phyloP scores from a whole-genome alignment of 2,329 filamentous ascomycete species.

The Cladorrhinum sp. region DNA sequence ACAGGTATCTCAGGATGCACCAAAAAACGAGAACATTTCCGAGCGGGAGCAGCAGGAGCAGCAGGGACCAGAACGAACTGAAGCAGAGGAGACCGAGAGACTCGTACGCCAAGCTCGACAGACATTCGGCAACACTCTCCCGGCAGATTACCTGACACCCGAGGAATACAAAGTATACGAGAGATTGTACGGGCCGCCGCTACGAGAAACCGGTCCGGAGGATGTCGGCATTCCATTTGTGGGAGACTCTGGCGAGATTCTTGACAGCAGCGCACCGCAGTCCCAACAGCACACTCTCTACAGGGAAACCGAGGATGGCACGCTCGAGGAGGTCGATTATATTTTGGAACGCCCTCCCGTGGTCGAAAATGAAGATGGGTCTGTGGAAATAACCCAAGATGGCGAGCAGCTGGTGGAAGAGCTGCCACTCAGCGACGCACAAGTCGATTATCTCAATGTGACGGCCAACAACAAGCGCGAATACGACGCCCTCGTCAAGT shows the following conservation, averaged over 20 bases:
- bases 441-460: conserved; percentile 44
- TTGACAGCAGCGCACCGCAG: conserved; percentile 14
- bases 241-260: conserved; percentile 25
- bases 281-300: conserved; percentile 48
- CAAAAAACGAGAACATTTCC: background rate
- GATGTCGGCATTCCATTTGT: conserved; percentile 51
- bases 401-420: conserved; percentile 6
- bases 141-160: conserved; percentile 64
- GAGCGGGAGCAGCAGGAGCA: background rate
- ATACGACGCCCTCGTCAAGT: conserved; percentile 52
- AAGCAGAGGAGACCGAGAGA: conserved; percentile 49
- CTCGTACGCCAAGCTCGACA: conserved; percentile 70
- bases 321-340: conserved; percentile 61
- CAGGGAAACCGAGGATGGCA: conserved; percentile 53
- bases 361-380: conserved; percentile 8
- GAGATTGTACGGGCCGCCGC: conserved; percentile 74
- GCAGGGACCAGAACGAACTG: background rate
- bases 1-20: conserved; percentile 15
- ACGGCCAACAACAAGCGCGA: conserved; percentile 54
- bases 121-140: conserved; percentile 73
- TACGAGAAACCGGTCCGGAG: conserved; percentile 58
- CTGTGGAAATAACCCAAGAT: background rate
- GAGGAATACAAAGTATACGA: conserved; percentile 75
- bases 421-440: conserved; percentile 32
- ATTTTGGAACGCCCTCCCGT: conserved; percentile 29